Evolutionary conservation across 2,329 filamentous ascomycete genomes (phyloP).

Genomic region (Fusarium sp.): DNA sequence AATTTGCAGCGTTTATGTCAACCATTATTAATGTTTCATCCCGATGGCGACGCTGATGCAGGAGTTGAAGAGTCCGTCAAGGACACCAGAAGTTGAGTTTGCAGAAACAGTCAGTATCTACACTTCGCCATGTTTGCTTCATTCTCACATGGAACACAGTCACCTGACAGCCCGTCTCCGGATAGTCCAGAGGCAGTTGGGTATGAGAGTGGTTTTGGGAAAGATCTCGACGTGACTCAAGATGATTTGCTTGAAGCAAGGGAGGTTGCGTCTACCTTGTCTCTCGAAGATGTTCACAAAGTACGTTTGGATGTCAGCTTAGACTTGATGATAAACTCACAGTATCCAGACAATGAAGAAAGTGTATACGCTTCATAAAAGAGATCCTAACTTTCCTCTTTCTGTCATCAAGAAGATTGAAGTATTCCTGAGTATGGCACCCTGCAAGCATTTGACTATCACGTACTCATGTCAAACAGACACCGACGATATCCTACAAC

Average conservation of each 20-base stretch:
- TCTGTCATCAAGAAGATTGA: constrained; percentile 48
- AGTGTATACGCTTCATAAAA: constrained; percentile 47
- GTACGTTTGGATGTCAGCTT: constrained; percentile 18
- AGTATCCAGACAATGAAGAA: constrained; percentile 45
- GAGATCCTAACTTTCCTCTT: constrained; percentile 52
- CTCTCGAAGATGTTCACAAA: constrained; percentile 46
- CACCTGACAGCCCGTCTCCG: not conserved
- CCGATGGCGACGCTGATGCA: constrained; percentile 1
- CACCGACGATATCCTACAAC: constrained; percentile 45
- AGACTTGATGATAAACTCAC: not conserved
- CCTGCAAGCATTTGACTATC: not conserved
- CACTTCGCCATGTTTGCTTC: not conserved
- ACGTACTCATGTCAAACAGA: constrained; percentile 18
- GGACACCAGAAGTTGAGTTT: not conserved
- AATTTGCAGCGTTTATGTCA: not conserved
- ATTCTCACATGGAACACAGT: not conserved
- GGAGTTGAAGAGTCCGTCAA: not conserved
- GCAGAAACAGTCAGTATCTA: constrained; percentile 9
- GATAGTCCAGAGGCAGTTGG: not conserved
- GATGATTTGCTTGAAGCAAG: constrained; percentile 57
- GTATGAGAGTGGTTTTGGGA: constrained; percentile 4
- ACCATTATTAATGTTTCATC: not conserved
- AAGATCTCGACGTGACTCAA: constrained; percentile 51
- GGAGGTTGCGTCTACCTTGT: constrained; percentile 48
- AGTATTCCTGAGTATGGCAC: constrained; percentile 46